Evolutionary conservation across 805 yeast species (phyloP), one percentile per base, ranked within the genome.

Genomic region (Sungouiella blattae): DNA sequence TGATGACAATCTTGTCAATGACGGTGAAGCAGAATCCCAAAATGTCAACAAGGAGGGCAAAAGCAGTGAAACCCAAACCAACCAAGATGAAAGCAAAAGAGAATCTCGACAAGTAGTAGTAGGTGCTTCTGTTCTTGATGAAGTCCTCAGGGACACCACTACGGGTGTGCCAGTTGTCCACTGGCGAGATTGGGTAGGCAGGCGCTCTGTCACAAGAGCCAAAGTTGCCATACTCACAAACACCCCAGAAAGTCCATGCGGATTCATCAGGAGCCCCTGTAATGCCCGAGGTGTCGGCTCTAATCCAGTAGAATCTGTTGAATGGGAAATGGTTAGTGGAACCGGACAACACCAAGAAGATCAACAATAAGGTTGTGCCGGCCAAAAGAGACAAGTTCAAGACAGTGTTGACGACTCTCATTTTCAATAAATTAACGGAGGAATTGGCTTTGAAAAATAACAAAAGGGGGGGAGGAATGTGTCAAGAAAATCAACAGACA

Each of bases 181-280:
- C 74, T 18, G 96, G 96, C 17, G 94, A 84, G 55, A 88, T 78
- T 28, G 96, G 87, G 62, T 71, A 80, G n/a, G 86, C 97, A 13
- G 96, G 83, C 11, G 78, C 76, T 28, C 71, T 56, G 30, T 59
- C 55, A 52, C 72, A 73, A 14, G 58, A 39, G 28, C 77, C 58
- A 63, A 87, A 87, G 58, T 78, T 69, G 28, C 54, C 43, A 36
- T 75, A 74, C 43, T 73, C 69, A 58, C 87, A 80, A 30, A 82
- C 69, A 43, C 82, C 80, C 74, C 91, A 89, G 60, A 77, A 76
- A 8, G 89, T 83, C 96, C 96, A 89, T 50, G 89, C 78, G 3
- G 87, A 67, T 11, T 60, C 54, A 24, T 56, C 57, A 18, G 71
- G 63, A 6, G 83, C 82, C 28, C 67, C 57, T 46, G 69, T 36